Evolutionary conservation across 192 early-diverging fungal species (phyloP), one percentile per base, ranked within the genome.

Genomic region (Linnemannia elongata): DNA sequence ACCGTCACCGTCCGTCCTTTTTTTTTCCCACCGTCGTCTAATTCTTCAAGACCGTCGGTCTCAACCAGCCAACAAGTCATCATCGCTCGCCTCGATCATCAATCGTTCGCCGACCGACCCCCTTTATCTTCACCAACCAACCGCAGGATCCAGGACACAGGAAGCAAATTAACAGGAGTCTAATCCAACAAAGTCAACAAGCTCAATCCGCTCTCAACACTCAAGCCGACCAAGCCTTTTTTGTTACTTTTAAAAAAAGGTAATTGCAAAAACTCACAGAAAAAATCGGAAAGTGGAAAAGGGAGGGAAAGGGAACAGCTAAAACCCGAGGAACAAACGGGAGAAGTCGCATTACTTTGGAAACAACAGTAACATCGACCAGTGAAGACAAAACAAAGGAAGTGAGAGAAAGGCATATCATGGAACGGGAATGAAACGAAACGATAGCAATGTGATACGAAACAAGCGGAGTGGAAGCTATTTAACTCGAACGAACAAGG

Each of bases 291-390:
- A 27, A 60, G 10, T 27, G n/a, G 55, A 60, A 60, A 60, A 60
- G 15, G 27, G 27, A 66, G 10, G 30, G 60, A 13, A 27, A 30
- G 12, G 60, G 27, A 12, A 30, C 60, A 66, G 27, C 60, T 66
- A 66, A 66, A 30, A 66, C 60, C 30, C 60, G 60, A 66, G 60
- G 60, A 66, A 66, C 60, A 66, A 42, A 71, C 39, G 24, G 69
- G 39, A 71, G 24, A 41, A 71, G 39, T 33, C 35, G 39, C 69
- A 71, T 71, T 71, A 35, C 39, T 42, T 42, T 41, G 39, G 18
- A 71, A 71, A 71, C 39, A 71, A 35, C 38, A 24, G 6, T 9
- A 66, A 15, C 55, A 57, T 8, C 22, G n/a, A 27, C n/a, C n/a
- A 57, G 55, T 0, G 8, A 66, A 66, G 12, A 33, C 12, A 33